Conservation (phyloP, 2,329 filamentous ascomycete genomes). For the Parasarocladium wereldwijsianum region DNA sequence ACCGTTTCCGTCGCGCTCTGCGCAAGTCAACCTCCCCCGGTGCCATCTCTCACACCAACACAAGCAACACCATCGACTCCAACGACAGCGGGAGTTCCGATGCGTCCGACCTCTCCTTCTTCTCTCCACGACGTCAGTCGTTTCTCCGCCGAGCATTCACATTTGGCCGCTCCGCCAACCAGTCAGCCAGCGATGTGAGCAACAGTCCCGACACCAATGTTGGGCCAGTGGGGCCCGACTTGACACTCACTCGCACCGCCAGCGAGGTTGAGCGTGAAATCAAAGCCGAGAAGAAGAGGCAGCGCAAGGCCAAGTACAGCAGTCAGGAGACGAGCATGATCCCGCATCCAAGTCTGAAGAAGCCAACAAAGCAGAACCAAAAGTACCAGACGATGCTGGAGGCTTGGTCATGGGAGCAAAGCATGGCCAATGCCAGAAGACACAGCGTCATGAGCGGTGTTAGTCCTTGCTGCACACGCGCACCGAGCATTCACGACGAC, state of each 20-base stretch:
- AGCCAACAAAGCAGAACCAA: constrained; percentile 28
- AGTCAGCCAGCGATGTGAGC: constrained; percentile 1
- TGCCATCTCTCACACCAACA: constrained; percentile 17
- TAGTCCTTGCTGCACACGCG: constrained; percentile 29
- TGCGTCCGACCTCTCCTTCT: background rate
- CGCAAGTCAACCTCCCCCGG: constrained; percentile 20
- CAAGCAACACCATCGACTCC: constrained; percentile 13
- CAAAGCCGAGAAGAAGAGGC: constrained; percentile 10
- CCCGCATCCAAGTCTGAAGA: constrained; percentile 30
- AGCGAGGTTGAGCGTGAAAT: constrained; percentile 5
- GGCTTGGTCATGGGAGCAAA: constrained; percentile 16
- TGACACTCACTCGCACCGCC: constrained; percentile 3
- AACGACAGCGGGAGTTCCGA: constrained; percentile 1
- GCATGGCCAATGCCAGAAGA: constrained; percentile 16
- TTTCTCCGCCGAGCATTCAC: constrained; percentile 2
- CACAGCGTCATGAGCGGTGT: constrained; percentile 19
- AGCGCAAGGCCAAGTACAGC: constrained; percentile 15
- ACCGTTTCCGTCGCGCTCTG: constrained; percentile 24
- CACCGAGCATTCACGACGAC: constrained; percentile 19
- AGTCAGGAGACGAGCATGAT: constrained; percentile 11
- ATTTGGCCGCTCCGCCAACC: constrained; percentile 1
- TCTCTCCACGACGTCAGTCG: constrained; percentile 1
- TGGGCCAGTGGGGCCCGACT: background rate
- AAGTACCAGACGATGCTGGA: constrained; percentile 30
- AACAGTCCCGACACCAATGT: background rate